Base-by-base conservation (phyloP, 129 eudicot genomes). In the Dittrichia graveolens region DNA sequence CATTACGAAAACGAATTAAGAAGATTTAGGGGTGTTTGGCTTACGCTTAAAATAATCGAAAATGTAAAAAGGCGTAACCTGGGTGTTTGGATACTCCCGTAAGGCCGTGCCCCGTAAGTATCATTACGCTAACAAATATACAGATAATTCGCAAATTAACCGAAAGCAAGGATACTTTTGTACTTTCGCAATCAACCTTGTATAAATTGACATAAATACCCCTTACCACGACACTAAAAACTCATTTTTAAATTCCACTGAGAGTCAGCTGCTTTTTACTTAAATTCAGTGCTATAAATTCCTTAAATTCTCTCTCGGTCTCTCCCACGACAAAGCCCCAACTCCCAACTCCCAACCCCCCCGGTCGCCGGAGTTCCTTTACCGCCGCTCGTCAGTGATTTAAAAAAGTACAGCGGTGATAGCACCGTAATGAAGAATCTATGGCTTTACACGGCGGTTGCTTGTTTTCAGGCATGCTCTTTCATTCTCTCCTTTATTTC, bases 141-240 rank as follows among this genome's bases (percentile, higher is more conserved):
- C 31, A 2, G 0, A 24, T 24, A 24, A 24, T 0, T 24, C 31
- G 31, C 31, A 24, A 39, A 54, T 7, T 12, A 69, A 82, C 90
- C 90, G 87, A 85, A 82, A 82, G 87, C 74, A 79, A 69, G 85
- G 90, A 19, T 15, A 71, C 19, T 79, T 61, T 2, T 61, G 84
- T 76, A 57, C 57, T 2, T 37, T 35, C 6, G 7, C 53, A 13
- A 41, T 18, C 49, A 5, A 53, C 6, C 5, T 43, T 7, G 4
- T 3, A 1, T 15, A 47, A 66, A 45, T 19, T 55, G 34, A 75
- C 74, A 56, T 55, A 46, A 58, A 59, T 67, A 48, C 53, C 74
- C 74, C 35, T 39, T 0, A 4, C 58, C 41, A 35, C 69, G 39
- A 35, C 24, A 38, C 8, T 48, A 61, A 2, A 37, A 48, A 13